phyloP scores from a whole-genome alignment of 106 monocot genomes.

The Platanthera zijinensis region DNA sequence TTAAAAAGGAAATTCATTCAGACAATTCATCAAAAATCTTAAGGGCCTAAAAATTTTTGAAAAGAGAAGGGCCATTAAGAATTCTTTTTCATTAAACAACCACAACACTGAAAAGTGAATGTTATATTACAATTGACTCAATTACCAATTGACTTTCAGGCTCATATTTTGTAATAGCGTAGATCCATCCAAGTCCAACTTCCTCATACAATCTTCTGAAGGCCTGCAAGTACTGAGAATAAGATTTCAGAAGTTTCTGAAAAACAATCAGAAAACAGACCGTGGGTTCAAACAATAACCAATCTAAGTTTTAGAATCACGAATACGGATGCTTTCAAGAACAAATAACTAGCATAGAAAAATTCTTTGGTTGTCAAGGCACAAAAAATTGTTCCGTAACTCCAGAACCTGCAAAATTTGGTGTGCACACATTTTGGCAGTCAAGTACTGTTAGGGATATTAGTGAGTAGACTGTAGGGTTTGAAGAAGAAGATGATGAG shows the following conservation, averaged over 20 bases:
- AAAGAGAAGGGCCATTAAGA: too few species aligned
- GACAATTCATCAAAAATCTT: too few species aligned
- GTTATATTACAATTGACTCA: background rate
- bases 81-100: too few species aligned
- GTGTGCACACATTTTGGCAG: background rate
- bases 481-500: too few species aligned
- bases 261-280: too few species aligned
- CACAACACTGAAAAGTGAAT: too few species aligned
- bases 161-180: constrained; percentile 83
- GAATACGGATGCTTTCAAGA: background rate
- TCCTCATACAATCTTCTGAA: constrained; percentile 88
- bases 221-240: constrained; percentile 39
- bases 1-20: too few species aligned
- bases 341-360: background rate
- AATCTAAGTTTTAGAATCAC: background rate
- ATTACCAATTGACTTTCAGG: constrained; percentile 47
- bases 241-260: background rate
- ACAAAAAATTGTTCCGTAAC: background rate
- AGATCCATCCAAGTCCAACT: constrained; percentile 93
- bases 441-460: too few species aligned
- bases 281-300: background rate
- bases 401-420: background rate
- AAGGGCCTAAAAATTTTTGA: too few species aligned
- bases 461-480: too few species aligned
- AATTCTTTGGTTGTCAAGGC: background rate